Base-by-base conservation (phyloP, 805 yeast genomes). In the Torulaspora franciscae region DNA sequence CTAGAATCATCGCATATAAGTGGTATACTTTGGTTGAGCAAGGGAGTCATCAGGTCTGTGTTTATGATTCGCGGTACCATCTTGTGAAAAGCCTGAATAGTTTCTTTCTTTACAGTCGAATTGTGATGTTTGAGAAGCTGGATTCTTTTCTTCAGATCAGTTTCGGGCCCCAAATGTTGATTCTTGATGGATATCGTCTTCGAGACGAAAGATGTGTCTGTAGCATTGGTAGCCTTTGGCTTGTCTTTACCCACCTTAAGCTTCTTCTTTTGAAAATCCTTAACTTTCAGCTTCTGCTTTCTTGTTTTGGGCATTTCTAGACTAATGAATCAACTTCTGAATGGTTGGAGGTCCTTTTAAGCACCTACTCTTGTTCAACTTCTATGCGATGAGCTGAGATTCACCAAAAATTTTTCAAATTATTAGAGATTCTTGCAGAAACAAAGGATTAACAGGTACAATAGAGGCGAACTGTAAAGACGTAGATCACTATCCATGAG, bases 231-330 rank as follows among this genome's bases (percentile, higher is more conserved):
- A 5, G 89, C 80, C 50, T 78, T 79, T 5, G 80, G 79, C 14
- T 79, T 77, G 2, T 83, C 71, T 65, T 93, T 93, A 45, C 99
- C 99, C 27, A 93, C 97, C 58, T 76, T 83, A 42, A 93, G 75
- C 70, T 87, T 91, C 47, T 83, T 63, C 71, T 75, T 55, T 65
- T 77, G 36, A 80, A 79, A 54, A 62, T 77, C 81, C 65, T 76
- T 51, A 48, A 62, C 65, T 55, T 67, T 69, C 37, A 64, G 63
- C 42, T 67, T 69, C 50, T 66, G 68, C 55, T 68, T 69, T 38
- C 59, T 56, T 3, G 61, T 46, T 51, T 66, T 69, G 7, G 64
- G 59, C 62, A 68, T 67, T 3, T 15, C 11, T 14, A 22, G 14
- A 9, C 22, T 14, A 9, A 29, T 19, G 19, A 9, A 17, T n/a